These are phyloP conservation scores for Exsudoporus floridanus DNA, from an alignment of 1,284 basidiomycete genomes.

Conservation along the genomic window DNA sequence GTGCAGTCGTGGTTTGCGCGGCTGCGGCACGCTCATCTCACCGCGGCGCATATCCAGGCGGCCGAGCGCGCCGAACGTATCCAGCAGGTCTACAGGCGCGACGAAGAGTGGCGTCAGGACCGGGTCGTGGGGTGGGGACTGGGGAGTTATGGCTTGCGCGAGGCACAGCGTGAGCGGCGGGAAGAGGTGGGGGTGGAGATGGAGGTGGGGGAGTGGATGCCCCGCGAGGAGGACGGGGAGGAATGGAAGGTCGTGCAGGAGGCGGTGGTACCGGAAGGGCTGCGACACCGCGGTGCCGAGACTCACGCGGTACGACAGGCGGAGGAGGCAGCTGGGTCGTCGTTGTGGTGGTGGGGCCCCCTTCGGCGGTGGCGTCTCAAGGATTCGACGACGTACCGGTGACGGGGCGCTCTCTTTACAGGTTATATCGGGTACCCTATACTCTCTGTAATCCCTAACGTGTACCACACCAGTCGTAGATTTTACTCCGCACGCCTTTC, in stretches of 20 bases:
- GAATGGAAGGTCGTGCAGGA: conserved; percentile 16
- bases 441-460: conserved; percentile 2
- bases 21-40: conserved; percentile 61
- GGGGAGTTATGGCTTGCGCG: conserved; percentile 64
- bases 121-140: conserved; percentile 63
- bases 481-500: not conserved
- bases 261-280: not conserved
- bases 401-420: not conserved
- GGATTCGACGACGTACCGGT: conserved; percentile 69
- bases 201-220: conserved; percentile 15
- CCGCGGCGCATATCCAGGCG: conserved; percentile 65
- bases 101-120: conserved; percentile 33
- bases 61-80: conserved; percentile 62
- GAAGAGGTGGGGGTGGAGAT: conserved; percentile 20
- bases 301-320: conserved; percentile 7
- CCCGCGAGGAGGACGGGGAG: conserved; percentile 15
- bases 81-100: conserved; percentile 51
- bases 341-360: conserved; percentile 79
- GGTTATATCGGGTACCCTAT: not conserved
- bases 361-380: conserved; percentile 68
- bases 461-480: conserved; percentile 3
- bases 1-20: conserved; percentile 55
- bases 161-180: conserved; percentile 27
- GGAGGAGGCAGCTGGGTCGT: conserved; percentile 28
- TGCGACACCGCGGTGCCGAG: conserved; percentile 15